phyloP scores from a whole-genome alignment of 352 stramenopile genomes.

The Phytophthora multivora region DNA sequence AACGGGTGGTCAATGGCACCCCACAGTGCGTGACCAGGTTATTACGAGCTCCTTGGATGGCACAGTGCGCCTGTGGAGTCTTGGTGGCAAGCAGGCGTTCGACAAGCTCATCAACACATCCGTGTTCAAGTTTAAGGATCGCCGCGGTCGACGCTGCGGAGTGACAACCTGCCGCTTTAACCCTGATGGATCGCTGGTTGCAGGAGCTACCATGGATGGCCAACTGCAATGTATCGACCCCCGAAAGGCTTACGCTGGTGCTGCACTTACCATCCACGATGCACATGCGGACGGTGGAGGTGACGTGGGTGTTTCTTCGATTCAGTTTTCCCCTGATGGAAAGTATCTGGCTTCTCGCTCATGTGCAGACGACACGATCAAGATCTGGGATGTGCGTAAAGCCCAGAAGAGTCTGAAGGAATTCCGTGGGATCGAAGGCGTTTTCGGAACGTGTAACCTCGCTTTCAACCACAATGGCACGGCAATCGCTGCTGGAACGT shows the following conservation, averaged over 20 bases:
- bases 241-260: constrained; percentile 69
- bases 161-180: constrained; percentile 81
- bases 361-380: constrained; percentile 78
- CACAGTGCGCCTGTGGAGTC: constrained; percentile 76
- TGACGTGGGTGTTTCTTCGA: constrained; percentile 71
- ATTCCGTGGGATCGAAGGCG: constrained; percentile 61
- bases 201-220: constrained; percentile 77
- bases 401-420: constrained; percentile 61
- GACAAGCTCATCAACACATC: constrained; percentile 83
- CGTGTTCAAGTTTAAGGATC: constrained; percentile 86
- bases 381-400: constrained; percentile 85
- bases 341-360: constrained; percentile 69
- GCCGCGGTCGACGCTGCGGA: constrained; percentile 66
- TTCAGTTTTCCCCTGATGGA: constrained; percentile 77
- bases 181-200: constrained; percentile 60
- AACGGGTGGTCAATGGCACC: constrained; percentile 76
- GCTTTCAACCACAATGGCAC: constrained; percentile 81
- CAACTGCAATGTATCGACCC: constrained; percentile 81
- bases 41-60: constrained; percentile 84
- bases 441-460: constrained; percentile 80
- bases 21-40: constrained; percentile 68
- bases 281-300: constrained; percentile 74
- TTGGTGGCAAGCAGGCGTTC: constrained; percentile 72
- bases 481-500: constrained; percentile 68
- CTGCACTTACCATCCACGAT: constrained; percentile 63